Evolutionary conservation across 2,329 filamentous ascomycete species (phyloP), one percentile per base, ranked within the genome.

Genomic region (Xylariales sp.): DNA sequence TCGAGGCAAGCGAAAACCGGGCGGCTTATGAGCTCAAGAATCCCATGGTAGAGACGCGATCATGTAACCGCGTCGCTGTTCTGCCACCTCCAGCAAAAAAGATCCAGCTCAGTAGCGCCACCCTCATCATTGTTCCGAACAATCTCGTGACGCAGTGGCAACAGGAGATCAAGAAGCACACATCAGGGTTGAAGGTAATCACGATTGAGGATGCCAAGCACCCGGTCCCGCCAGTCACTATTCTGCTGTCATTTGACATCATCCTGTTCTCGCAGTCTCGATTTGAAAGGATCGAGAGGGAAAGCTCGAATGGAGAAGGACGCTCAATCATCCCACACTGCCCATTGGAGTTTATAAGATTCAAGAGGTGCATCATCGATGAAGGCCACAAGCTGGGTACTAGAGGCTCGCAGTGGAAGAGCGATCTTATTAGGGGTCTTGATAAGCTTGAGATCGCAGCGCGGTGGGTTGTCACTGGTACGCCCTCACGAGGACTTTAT

Each of bases 401-500:
- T 27, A 77, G 76, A 1, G 74, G 64, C 4, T 33, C 37, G 5
- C 67, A 68, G 8, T 69, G 68, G 38, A 78, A 71, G 50, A 88
- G 80, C 32, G 70, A 74, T 29, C 53, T 80, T 4, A 64, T 78
- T 15, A 56, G 66, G 3, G 68, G 71, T 2, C 59, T 82, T 2
- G 72, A 81, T 14, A 58, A 59, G 10, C 59, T 84, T n/a, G 64
- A 73, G 9, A 66, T 88, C 12, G 82, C 88, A 34, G 78, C 87
- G 14, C 79, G 86, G 8, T 96, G 91, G 91, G 80, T 95, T 4
- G 84, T 95, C 1, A 94, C 87, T 1, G 91, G 91, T 42, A 97
- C 91, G 0, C 91, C 91, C 3, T 88, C 89, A 1, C 83, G 82
- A 47, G 87, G 89, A 8, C 68, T 96, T 0, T 87, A 88, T 42